phyloP scores from a whole-genome alignment of 352 stramenopile genomes.

The Pythium pyrilobum region DNA sequence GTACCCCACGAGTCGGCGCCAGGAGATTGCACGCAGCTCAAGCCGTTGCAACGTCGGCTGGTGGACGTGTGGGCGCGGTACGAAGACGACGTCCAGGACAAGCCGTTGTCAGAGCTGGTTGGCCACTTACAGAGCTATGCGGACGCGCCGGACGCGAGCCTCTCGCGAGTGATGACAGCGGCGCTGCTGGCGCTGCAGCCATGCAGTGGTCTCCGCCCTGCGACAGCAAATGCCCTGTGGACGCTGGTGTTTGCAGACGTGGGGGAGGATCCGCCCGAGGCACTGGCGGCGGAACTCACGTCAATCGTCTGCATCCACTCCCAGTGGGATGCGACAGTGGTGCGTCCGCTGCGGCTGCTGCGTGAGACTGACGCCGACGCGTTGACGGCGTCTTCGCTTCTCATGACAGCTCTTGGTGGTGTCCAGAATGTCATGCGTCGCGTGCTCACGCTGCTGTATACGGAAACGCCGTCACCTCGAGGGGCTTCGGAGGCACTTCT shows the following conservation, averaged over 20 bases:
- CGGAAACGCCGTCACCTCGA: too few relatives aligned
- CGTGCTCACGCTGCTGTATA: background rate
- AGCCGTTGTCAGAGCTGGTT: background rate
- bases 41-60: background rate
- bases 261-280: background rate
- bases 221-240: background rate
- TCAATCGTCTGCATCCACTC: background rate
- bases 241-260: background rate
- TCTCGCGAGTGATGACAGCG: background rate
- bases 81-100: background rate
- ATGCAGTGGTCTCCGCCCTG: background rate
- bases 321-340: background rate
- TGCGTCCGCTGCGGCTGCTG: background rate
- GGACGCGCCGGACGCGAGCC: background rate
- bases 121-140: background rate
- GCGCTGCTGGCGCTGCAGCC: conserved; percentile 11
- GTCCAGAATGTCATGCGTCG: background rate
- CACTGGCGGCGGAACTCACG: conserved; percentile 1
- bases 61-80: conserved; percentile 1
- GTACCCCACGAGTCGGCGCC: too few relatives aligned
- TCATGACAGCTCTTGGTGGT: background rate
- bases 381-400: background rate
- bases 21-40: background rate
- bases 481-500: too few relatives aligned
- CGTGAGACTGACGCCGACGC: background rate